phyloP scores from a whole-genome alignment of 768 basidiomycete species.

The Phaffia australis region DNA sequence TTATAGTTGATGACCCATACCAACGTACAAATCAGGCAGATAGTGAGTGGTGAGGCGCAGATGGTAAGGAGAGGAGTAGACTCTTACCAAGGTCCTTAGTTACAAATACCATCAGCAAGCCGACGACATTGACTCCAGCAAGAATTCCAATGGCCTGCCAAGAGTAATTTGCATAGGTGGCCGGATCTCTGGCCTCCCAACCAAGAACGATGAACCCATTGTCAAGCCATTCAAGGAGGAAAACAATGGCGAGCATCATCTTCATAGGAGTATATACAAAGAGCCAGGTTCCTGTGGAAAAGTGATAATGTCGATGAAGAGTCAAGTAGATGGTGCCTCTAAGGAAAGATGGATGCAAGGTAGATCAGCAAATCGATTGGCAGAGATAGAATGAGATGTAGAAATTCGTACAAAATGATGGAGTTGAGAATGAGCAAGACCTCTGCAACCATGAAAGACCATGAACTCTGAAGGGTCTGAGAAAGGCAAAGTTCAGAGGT shows the following conservation, averaged over 20 bases:
- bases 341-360: neutral
- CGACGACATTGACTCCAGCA: conserved; percentile 50
- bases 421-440: conserved; percentile 61
- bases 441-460: conserved; percentile 57
- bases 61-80: conserved; percentile 47
- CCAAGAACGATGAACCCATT: conserved; percentile 60
- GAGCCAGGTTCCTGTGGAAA: conserved; percentile 56
- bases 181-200: conserved; percentile 42
- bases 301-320: conserved; percentile 43
- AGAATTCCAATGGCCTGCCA: conserved; percentile 67
- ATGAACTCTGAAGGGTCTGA: conserved; percentile 53
- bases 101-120: conserved; percentile 32
- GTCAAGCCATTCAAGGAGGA: conserved; percentile 52
- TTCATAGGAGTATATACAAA: conserved; percentile 82
- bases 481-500: neutral
- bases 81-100: conserved; percentile 32
- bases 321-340: conserved; percentile 65
- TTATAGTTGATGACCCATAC: neutral
- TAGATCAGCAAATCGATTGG: neutral
- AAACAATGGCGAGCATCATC: conserved; percentile 55
- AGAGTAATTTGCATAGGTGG: conserved; percentile 49
- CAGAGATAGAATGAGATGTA: neutral
- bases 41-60: neutral
- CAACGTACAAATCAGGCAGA: neutral
- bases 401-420: conserved; percentile 46